A percentile compares a stretch with the other conserved stretches of the same genome.
These are phyloP conservation scores for Phyllachora maydis DNA, from an alignment of 2,329 filamentous ascomycete genomes.

Conservation along the genomic window DNA sequence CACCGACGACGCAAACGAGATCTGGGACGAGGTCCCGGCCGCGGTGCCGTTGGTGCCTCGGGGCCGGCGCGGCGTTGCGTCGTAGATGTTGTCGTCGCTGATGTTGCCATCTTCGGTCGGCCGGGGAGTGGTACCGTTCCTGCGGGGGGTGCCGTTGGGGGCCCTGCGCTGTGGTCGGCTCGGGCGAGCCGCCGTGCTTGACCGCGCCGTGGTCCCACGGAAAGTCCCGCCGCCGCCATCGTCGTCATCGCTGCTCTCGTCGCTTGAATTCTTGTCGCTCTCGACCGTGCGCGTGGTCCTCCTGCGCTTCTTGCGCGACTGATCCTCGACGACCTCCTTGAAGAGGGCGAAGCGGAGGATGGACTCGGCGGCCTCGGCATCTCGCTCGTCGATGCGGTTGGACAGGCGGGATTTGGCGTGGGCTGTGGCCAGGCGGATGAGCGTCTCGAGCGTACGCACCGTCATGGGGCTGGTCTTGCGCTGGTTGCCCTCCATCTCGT, in stretches of 20 bases:
- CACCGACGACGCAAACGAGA: conserved; percentile 62
- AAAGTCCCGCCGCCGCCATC: conserved; percentile 20
- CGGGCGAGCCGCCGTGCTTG: no score
- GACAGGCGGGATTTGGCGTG: conserved; percentile 87
- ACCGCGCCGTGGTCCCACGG: no score
- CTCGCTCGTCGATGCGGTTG: conserved; percentile 70
- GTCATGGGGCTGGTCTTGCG: conserved; percentile 88
- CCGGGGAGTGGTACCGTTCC: conserved; percentile 6
- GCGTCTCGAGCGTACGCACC: conserved; percentile 85
- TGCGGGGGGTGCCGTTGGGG: conserved; percentile 8
- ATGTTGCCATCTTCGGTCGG: no score
- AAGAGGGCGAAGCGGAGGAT: conserved; percentile 91
- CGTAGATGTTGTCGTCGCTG: conserved; percentile 27
- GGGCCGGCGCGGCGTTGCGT: conserved; percentile 18
- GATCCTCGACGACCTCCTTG: conserved; percentile 72
- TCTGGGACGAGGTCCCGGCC: conserved; percentile 27
- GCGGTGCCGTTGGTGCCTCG: conserved; percentile 13
- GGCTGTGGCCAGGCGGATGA: conserved; percentile 93
- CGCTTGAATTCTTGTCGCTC: conserved; percentile 19
- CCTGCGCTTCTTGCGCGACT: conserved; percentile 68
- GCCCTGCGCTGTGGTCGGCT: no score
- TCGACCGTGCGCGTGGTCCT: conserved; percentile 41
- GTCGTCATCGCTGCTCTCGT: conserved; percentile 36
- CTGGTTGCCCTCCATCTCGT: conserved; percentile 88
- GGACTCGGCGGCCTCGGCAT: conserved; percentile 70